Evolutionary conservation across 257 asterid genomes (phyloP).

Genomic region (Nicotiana attenuata): DNA sequence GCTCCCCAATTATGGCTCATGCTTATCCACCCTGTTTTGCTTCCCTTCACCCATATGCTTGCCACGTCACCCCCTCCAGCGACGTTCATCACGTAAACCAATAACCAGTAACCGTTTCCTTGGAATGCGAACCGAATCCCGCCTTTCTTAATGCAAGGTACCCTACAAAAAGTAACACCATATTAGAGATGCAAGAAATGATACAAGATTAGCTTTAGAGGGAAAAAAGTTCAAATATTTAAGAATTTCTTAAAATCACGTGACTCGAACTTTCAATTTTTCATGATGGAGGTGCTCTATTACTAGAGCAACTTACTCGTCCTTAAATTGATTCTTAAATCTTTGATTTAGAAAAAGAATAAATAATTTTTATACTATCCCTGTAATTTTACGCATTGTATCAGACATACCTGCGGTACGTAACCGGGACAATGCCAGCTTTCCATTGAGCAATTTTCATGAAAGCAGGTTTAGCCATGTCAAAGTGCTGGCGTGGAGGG

Average conservation of each 20-base stretch:
- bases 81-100: slow-evolving; percentile 76
- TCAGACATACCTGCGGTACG: slow-evolving; percentile 49
- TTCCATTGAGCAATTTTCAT: slow-evolving; percentile 73
- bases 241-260: background rate
- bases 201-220: background rate
- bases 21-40: too few species aligned
- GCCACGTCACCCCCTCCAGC: slow-evolving; percentile 78
- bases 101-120: slow-evolving; percentile 80
- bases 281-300: background rate
- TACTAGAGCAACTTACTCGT: background rate
- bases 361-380: background rate
- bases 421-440: slow-evolving; percentile 72
- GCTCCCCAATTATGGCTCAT: slow-evolving; percentile 54
- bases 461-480: slow-evolving; percentile 83
- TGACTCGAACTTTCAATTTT: background rate
- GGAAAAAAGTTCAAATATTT: background rate
- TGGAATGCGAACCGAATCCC: slow-evolving; percentile 57
- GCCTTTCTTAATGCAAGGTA: slow-evolving; percentile 41
- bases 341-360: too few species aligned
- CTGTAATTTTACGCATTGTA: background rate
- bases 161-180: slow-evolving; percentile 26
- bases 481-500: slow-evolving; percentile 80
- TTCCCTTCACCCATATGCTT: background rate
- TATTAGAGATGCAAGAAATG: background rate
- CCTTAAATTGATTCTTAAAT: background rate